Evolutionary conservation across 1,139 yeast species (phyloP), one percentile per base, ranked within the genome.

Genomic region (Magnusiomyces fungicola): DNA sequence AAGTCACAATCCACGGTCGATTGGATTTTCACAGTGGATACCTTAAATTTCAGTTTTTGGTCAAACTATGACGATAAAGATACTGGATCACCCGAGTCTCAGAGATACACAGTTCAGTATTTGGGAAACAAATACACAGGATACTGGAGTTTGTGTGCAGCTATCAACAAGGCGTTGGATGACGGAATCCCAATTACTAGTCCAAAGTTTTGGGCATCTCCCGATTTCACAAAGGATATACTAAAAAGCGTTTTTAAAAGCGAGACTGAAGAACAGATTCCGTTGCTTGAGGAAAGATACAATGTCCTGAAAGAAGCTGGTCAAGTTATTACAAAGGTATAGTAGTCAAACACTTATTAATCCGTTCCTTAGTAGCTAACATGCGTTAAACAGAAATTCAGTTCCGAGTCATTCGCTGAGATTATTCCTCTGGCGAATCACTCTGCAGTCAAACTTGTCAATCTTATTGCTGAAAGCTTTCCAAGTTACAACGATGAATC

Each of bases 31-130:
- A 57, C 68, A 0, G 67, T 71, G 2, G 75, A 71, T 47, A 58
- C 71, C 41, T 61, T 71, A 30, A 71, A 71, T 50, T 71, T 71
- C 58, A 66, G 72, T 39, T 71, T 71, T 54, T 71, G 75, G 75
- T 66, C 71, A 5, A 69, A 69, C 34, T 55, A 54, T 10, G 72
- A 66, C 49, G 53, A 50, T 22, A 49, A 51, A 14, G 72, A 69
- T 51, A 56, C 66, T 4, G 71, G 70, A 1, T 48, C 51, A 14
- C 56, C 67, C 2, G 56, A 55, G 14, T 52, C 64, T 2, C 58
- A 62, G 43, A 54, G 73, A 22, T 71, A 53, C 53, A 53, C 71
- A 2, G 69, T 71, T 7, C 56, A 54, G 12, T 71, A 66, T 53
- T 54, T 63, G 2, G 70, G 64, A 9, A 45, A 54, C 25, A 33